A percentile compares a stretch with the other conserved stretches of the same genome.
Evolutionary conservation across 345 rosid genomes (phyloP).

Genomic region (Salix brachista): DNA sequence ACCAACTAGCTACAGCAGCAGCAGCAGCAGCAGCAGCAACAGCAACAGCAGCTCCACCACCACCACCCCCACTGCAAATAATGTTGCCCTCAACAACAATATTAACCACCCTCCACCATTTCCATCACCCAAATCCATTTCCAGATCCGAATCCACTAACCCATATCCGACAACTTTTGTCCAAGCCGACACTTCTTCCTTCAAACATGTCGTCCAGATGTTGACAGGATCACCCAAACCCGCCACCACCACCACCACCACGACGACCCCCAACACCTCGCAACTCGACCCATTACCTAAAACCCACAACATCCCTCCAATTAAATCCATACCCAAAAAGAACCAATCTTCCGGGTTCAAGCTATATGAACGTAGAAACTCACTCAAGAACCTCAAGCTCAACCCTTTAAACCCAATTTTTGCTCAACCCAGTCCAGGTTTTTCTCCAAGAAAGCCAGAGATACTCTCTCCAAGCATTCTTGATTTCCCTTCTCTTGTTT

Average conservation of each 20-base stretch:
- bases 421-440: conserved; percentile 43
- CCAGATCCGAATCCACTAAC: conserved; percentile 77
- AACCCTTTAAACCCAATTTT: conserved; percentile 62
- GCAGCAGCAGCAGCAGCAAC: conserved; percentile 30
- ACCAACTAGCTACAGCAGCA: conserved; percentile 47
- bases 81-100: conserved; percentile 19
- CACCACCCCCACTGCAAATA: conserved; percentile 30
- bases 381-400: conserved; percentile 82
- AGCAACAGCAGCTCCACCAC: conserved; percentile 26
- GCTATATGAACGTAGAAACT: conserved; percentile 90
- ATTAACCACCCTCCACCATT: conserved; percentile 18
- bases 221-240: conserved; percentile 71
- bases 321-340: conserved; percentile 74
- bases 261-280: neutral
- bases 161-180: conserved; percentile 97
- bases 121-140: conserved; percentile 45
- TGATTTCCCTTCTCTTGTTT: conserved; percentile 75
- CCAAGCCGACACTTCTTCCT: conserved; percentile 86
- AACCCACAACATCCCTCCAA: conserved; percentile 79
- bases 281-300: conserved; percentile 43
- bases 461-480: conserved; percentile 88
- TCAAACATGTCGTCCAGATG: conserved; percentile 98
- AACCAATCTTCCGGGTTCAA: conserved; percentile 71
- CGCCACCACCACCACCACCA: conserved; percentile 1
- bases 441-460: conserved; percentile 73